Base-by-base conservation (phyloP, 192 early-diverging fungal genomes). In the Coemansia sp. region DNA sequence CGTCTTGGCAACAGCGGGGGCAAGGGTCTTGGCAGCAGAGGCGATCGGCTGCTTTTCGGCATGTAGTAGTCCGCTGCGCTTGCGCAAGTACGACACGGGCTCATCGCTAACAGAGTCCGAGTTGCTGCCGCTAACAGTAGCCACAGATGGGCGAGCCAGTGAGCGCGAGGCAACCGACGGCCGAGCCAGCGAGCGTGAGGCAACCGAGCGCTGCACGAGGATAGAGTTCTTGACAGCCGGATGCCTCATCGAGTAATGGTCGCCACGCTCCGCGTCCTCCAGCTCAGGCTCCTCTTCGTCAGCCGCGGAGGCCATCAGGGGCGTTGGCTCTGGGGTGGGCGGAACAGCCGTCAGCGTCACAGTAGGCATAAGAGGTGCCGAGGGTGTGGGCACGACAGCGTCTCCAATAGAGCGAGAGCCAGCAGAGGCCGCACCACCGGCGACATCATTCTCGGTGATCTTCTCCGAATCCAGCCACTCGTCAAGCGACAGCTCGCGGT, bases 401-500 rank as follows among this genome's bases (percentile, higher is more conserved):
- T 31, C 41, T 15, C 43, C 46, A n/a, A 46, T 42, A 18, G 67
- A 38, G 16, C 31, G 33, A 1, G 11, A 29, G 57, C 36, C 38
- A 38, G 36, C 36, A 38, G 36, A 38, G 9, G 36, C 36, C 40
- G 24, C 7, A 7, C 44, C 46, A 59, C 73, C 80, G 13, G 71
- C 57, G 16, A 78, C 72, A 27, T 83, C 80, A 12, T 22, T 38
- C 18, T 77, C 75, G 33, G 80, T 78, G 24, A 83, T 66, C 52
- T 73, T 78, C 61, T 83, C 80, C 11, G 80, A 63, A 34, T 83
- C 76, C 27, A 83, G 80, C 80, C 80, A 83, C 67, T 83, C 80
- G 49, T 83, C 80, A 22, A 83, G 76, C 24, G 80, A 83, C 64
- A 83, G 62, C 36, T 75, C 72, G 24, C 68, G 60, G 8, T 64